Evolutionary conservation across 768 basidiomycete genomes (phyloP), one percentile per base, ranked within the genome.

Genomic region (Mycena amicta): DNA sequence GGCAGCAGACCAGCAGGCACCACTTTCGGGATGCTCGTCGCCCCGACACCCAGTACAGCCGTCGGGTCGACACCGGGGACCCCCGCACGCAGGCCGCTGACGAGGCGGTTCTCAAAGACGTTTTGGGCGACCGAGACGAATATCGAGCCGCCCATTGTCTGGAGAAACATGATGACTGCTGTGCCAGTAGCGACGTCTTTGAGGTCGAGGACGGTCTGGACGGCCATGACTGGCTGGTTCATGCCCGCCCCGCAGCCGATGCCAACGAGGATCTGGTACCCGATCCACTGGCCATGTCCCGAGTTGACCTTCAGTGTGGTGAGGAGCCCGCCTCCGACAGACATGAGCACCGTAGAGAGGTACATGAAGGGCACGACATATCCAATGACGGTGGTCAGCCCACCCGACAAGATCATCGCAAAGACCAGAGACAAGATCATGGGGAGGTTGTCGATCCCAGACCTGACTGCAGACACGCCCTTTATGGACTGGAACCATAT

Each of bases 361-460:
- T 53, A 23, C 41, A 60, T 53, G 56, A 63, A 74, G 0, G 71
- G 71, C 11, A 71, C 55, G 66, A 81, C 83, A 29, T 69, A 64
- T 11, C 73, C 69, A 1, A 72, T 64, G 18, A 65, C 41, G 22
- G 69, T 72, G 40, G 81, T 72, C 0, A 67, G 15, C 64, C 22
- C 73, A 30, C 80, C 81, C 2, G 66, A 60, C 18, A 80, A 18
- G 40, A 83, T 69, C 2, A 76, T 71, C 22, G 70, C 53, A 2
- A 77, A 73, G 0, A 79, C 78, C 27, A 76, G 66, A 16, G 75
- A 61, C 55, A 77, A 67, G 5, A 74, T 68, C 41, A 76, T 50
- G 2, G 74, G 61, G 40, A 83, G 72, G 15, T 71, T 56, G 41
- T 75, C 56, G 56, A 65, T 57, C 15, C 66, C 77, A 1, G 77